These are phyloP conservation scores for Herpotrichia juniperi DNA, from an alignment of 2,329 filamentous ascomycete genomes.

Conservation along the genomic window DNA sequence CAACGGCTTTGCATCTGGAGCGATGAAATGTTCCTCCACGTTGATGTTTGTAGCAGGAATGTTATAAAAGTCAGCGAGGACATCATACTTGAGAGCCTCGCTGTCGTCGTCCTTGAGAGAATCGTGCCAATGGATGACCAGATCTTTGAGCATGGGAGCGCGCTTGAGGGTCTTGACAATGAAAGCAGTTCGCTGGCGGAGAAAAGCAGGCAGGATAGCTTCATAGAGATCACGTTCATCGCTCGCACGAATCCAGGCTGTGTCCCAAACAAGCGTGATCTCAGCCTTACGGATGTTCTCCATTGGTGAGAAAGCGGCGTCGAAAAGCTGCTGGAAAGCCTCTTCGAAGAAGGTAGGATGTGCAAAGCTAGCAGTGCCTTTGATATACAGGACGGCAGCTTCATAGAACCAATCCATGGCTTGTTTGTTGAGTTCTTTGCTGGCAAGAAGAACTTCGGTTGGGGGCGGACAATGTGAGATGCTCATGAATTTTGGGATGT, in stretches of 20 bases:
- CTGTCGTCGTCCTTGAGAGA: slow-evolving; percentile 30
- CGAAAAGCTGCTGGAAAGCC: slow-evolving; percentile 31
- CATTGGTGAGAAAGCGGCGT: slow-evolving; percentile 40
- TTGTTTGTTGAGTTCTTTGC: slow-evolving; percentile 33
- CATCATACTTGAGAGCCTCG: slow-evolving; percentile 25
- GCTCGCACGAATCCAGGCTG: slow-evolving; percentile 34
- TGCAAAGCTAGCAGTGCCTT: slow-evolving; percentile 42
- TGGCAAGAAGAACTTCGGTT: slow-evolving; percentile 34
- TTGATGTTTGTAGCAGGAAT: slow-evolving; percentile 27
- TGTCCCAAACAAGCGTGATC: slow-evolving; percentile 41
- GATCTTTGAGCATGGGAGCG: slow-evolving; percentile 31
- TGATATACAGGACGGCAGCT: slow-evolving; percentile 32
- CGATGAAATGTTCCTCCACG: slow-evolving; percentile 34
- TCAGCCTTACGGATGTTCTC: slow-evolving; percentile 41
- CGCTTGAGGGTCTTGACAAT: slow-evolving; percentile 29
- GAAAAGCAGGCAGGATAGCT: slow-evolving; percentile 34
- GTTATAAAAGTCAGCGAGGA: slow-evolving; percentile 27
- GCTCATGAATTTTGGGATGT: slow-evolving; percentile 41
- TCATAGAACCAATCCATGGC: slow-evolving; percentile 43
- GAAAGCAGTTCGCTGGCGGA: slow-evolving; percentile 30
- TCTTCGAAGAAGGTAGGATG: slow-evolving; percentile 42
- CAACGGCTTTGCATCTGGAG: slow-evolving; percentile 27
- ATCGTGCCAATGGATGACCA: slow-evolving; percentile 42
- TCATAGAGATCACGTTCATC: slow-evolving; percentile 12
- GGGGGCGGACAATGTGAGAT: slow-evolving; percentile 39